Conservation (phyloP, 305 asterid species). For the Fraxinus baroniana region DNA sequence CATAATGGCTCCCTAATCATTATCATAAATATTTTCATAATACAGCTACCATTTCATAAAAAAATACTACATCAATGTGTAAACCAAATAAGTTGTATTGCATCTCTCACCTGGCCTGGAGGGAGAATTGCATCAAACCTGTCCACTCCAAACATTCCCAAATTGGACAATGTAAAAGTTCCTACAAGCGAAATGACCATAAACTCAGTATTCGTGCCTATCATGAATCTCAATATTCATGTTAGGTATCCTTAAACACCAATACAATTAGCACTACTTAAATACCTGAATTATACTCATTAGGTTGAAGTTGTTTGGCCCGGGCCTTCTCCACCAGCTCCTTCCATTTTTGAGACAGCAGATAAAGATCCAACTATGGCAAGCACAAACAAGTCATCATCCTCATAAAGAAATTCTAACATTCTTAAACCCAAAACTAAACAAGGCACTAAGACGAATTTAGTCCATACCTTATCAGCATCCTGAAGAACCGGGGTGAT, state of each 20-base stretch:
- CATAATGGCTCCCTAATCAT: constrained; percentile 91
- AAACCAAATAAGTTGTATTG: constrained; percentile 6
- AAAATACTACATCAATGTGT: not conserved
- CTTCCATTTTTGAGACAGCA: constrained; percentile 91
- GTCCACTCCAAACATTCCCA: constrained; percentile 99
- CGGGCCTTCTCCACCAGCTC: constrained; percentile 94
- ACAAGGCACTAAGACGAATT: not conserved
- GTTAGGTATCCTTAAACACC: not conserved
- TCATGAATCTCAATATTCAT: not conserved
- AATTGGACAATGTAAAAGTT: constrained; percentile 82
- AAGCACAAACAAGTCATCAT: constrained; percentile 27
- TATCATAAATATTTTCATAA: constrained; percentile 19
- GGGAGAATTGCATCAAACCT: constrained; percentile 98
- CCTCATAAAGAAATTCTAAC: constrained; percentile 2
- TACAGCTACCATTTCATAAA: not conserved
- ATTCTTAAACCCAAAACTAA: constrained; percentile 5
- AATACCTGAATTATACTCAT: constrained; percentile 85
- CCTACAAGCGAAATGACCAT: constrained; percentile 43
- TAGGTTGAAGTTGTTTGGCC: constrained; percentile 94
- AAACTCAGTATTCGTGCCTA: constrained; percentile 8
- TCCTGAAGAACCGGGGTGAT: constrained; percentile 98
- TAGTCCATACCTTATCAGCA: constrained; percentile 74
- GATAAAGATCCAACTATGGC: constrained; percentile 84
- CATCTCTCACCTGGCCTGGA: constrained; percentile 78
- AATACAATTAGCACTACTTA: not conserved